Conservation (phyloP, 2,329 filamentous ascomycete species). For the Basipetospora chlamydospora region DNA sequence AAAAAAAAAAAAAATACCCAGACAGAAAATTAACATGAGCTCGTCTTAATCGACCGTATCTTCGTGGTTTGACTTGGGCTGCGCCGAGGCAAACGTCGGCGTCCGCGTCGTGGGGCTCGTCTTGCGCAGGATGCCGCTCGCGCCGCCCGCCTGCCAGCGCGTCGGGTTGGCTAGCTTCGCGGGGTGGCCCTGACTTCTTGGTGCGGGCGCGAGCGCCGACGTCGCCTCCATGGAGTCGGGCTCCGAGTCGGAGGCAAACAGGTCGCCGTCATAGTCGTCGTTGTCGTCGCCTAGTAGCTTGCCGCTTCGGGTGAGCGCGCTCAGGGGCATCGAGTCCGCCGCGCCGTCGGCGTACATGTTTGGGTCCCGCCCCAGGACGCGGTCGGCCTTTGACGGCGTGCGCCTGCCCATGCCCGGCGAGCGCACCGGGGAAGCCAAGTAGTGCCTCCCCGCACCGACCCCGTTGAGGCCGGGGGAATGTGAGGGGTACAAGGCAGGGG, state of each 20-base stretch:
- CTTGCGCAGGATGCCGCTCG: constrained; percentile 27
- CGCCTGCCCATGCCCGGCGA: constrained; percentile 21
- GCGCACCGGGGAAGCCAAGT: constrained; percentile 15
- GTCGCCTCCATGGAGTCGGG: constrained; percentile 23
- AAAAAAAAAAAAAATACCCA: not conserved
- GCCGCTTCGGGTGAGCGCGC: constrained; percentile 30
- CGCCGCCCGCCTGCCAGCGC: constrained; percentile 24
- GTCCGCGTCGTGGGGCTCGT: constrained; percentile 14
- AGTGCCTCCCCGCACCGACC: constrained; percentile 14
- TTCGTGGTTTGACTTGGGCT: constrained; percentile 5
- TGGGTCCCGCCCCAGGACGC: constrained; percentile 41
- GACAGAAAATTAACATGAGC: not conserved
- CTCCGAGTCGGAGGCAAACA: constrained; percentile 22
- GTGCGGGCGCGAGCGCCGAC: not conserved
- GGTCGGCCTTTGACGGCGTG: constrained; percentile 40
- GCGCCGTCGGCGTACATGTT: constrained; percentile 37
- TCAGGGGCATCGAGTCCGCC: constrained; percentile 27
- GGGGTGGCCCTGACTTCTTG: constrained; percentile 18
- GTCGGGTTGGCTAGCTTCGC: constrained; percentile 25
- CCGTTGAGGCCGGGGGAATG: constrained; percentile 11
- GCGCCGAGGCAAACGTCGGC: constrained; percentile 7
- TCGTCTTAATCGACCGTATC: constrained; percentile 8
- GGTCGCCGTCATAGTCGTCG: too few species aligned
- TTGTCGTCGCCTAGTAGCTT: constrained; percentile 23
- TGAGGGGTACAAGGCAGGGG: constrained; percentile 11